These are phyloP conservation scores for Jatropha podagrica DNA, from an alignment of 441 rosid genomes.

Conservation along the genomic window DNA sequence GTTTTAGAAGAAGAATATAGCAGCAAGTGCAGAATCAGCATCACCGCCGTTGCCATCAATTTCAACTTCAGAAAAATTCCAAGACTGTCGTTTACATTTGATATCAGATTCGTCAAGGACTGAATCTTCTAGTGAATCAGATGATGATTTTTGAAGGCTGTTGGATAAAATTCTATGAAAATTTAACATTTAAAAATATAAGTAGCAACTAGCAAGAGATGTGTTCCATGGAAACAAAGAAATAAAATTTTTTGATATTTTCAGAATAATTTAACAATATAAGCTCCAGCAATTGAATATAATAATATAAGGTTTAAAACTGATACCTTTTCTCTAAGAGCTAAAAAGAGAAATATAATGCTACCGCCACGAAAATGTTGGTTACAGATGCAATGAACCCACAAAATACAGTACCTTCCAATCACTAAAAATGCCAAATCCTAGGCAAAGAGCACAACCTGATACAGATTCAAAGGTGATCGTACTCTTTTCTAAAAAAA, in stretches of 20 bases:
- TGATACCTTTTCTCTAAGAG: not conserved
- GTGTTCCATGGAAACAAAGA: not conserved
- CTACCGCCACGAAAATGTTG: too few species aligned
- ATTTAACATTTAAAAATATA: not conserved
- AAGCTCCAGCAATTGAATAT: too few species aligned
- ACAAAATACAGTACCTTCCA: too few species aligned
- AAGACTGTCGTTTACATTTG: constrained; percentile 37
- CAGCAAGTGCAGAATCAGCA: constrained; percentile 29
- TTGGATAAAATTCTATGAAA: not conserved
- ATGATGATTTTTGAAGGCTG: constrained; percentile 38
- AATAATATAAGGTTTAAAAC: not conserved
- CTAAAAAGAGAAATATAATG: too few species aligned
- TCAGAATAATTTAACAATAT: not conserved
- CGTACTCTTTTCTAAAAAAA: too few species aligned
- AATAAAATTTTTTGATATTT: not conserved
- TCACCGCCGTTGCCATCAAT: constrained; percentile 28
- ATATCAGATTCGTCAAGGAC: constrained; percentile 28
- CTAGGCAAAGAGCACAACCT: too few species aligned
- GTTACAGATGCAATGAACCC: too few species aligned
- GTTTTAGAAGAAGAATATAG: constrained; percentile 30
- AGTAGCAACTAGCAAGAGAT: not conserved
- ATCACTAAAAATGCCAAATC: too few species aligned
- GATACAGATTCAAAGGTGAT: too few species aligned
- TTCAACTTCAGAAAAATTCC: constrained; percentile 29
- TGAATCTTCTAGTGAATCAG: constrained; percentile 40